phyloP scores from a whole-genome alignment of 192 early-diverging fungal species.

The Piromyces finnis region DNA sequence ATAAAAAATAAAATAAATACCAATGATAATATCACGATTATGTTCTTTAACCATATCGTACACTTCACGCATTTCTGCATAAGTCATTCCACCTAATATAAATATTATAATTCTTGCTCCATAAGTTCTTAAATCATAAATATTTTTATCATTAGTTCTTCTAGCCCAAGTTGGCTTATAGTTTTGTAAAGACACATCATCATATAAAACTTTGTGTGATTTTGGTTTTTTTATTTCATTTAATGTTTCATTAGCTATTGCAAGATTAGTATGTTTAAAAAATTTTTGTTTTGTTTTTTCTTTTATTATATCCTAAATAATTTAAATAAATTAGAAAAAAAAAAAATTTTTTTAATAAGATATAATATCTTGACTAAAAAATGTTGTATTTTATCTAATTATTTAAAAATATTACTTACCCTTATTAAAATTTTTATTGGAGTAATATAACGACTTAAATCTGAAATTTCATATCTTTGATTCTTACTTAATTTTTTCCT shows the following conservation, averaged over 20 bases:
- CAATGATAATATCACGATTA: constrained; percentile 53
- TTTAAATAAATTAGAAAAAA: not conserved
- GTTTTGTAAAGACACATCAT: not conserved
- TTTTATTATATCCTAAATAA: not conserved
- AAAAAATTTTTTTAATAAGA: not conserved
- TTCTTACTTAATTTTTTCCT: not conserved
- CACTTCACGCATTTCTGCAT: constrained; percentile 52
- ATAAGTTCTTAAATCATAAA: constrained; percentile 18
- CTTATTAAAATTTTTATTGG: not conserved
- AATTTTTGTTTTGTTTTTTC: not conserved
- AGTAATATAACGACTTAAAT: not conserved
- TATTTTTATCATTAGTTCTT: not conserved
- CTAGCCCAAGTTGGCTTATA: not conserved
- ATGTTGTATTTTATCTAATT: too few relatives aligned
- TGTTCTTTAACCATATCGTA: constrained; percentile 45
- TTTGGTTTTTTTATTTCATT: not conserved
- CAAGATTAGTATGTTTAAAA: not conserved
- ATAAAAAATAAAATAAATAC: too few relatives aligned
- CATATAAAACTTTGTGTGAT: not conserved
- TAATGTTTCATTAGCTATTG: not conserved
- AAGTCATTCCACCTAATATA: constrained; percentile 63
- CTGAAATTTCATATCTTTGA: not conserved
- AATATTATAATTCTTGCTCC: constrained; percentile 55
- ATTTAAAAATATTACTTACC: not conserved
- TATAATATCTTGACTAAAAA: not conserved